phyloP scores from a whole-genome alignment of 371 early-diverging fungal genomes.

The Apophysomyces variabilis region DNA sequence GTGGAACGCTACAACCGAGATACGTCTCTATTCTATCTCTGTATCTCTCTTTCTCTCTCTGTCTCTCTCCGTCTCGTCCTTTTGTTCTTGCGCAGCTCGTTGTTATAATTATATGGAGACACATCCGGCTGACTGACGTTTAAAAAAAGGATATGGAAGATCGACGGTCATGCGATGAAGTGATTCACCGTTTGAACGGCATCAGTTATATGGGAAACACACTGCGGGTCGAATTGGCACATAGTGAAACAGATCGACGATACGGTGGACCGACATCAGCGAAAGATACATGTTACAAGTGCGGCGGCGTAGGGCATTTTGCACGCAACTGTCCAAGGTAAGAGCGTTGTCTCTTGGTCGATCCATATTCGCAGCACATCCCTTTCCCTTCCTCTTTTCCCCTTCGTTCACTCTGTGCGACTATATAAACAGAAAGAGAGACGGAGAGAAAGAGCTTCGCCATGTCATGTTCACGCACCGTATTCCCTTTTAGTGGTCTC shows the following conservation, averaged over 20 bases:
- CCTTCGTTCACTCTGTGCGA: conserved; percentile 1
- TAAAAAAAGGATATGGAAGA: conserved; percentile 18
- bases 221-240: conserved; percentile 13
- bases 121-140: conserved; percentile 8
- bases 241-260: conserved; percentile 14
- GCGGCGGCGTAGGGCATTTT: conserved; percentile 14
- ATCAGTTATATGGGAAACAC: conserved; percentile 13
- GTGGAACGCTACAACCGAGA: conserved; percentile 8
- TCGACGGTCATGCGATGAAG: conserved; percentile 15
- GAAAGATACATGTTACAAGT: conserved; percentile 14
- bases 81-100: conserved; percentile 7
- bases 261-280: conserved; percentile 5
- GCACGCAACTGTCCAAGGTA: conserved; percentile 18
- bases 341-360: conserved; percentile 13
- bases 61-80: conserved; percentile 7
- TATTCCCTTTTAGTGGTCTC: conserved; percentile 13
- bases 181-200: conserved; percentile 12
- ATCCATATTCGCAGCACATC: not conserved
- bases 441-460: conserved; percentile 4
- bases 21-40: conserved; percentile 1
- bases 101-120: conserved; percentile 1
- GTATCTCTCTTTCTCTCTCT: not conserved
- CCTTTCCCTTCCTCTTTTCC: not conserved
- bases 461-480: conserved; percentile 11
- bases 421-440: not conserved